A percentile compares a stretch with the other conserved stretches of the same genome.
These are phyloP conservation scores for Melanogaster broomeanus DNA, from an alignment of 768 basidiomycete species.

Conservation along the genomic window DNA sequence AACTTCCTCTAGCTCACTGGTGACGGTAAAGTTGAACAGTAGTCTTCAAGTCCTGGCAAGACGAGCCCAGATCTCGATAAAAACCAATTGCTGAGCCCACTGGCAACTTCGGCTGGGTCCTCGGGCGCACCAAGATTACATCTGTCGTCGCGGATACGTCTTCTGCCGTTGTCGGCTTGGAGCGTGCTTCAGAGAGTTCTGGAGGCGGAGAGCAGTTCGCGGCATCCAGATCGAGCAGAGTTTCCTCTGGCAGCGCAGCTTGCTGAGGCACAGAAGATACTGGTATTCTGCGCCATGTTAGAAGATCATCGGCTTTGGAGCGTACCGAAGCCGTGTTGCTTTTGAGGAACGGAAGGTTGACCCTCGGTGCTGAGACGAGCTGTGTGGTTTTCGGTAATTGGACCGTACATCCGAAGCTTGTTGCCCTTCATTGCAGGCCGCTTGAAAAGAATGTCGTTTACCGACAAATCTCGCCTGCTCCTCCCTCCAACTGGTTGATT, in stretches of 20 bases:
- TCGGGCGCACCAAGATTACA: constrained; percentile 38
- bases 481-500: constrained; percentile 70
- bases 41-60: constrained; percentile 47
- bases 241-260: constrained; percentile 8
- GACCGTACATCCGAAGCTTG: constrained; percentile 36
- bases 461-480: constrained; percentile 56
- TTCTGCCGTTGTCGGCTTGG: constrained; percentile 32
- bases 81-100: constrained; percentile 72
- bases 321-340: constrained; percentile 18
- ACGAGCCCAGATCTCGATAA: constrained; percentile 63
- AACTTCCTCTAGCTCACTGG: constrained; percentile 65
- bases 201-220: constrained; percentile 72
- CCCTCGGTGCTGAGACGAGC: constrained; percentile 31
- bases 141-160: constrained; percentile 32
- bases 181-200: constrained; percentile 32
- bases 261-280: constrained; percentile 14
- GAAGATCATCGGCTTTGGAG: constrained; percentile 34
- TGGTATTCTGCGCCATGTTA: constrained; percentile 42
- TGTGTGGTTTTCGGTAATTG: constrained; percentile 31
- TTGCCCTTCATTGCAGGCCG: constrained; percentile 38
- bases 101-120: constrained; percentile 71
- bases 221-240: constrained; percentile 43
- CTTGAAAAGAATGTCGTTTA: constrained; percentile 68
- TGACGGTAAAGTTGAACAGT: constrained; percentile 76
- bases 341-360: constrained; percentile 39